Evolutionary conservation across 1,139 yeast species (phyloP), one percentile per base, ranked within the genome.

Genomic region (Geotrichum carabidarum): DNA sequence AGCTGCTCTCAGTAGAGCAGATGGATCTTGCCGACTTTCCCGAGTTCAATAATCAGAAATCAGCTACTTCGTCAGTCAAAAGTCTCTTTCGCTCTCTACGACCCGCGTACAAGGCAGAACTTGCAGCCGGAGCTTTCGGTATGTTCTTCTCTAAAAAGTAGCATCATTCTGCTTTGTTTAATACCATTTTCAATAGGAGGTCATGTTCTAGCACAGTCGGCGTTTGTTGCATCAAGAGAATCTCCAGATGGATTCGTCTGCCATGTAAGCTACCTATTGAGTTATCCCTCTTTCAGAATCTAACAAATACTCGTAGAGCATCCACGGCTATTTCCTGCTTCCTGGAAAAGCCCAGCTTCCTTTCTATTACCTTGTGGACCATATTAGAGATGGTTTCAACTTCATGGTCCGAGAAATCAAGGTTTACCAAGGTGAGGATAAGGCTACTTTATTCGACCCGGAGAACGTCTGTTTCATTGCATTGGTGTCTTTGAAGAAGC

Each of bases 181-280:
- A 35, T 45, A 18, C 37, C 44, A 15, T 44, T 35, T 7, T 15
- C 37, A 50, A 48, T 57, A 54, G 65, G 69, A 6, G 71, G 71
- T 35, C 71, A 68, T 53, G 70, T 68, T 0, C 57, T 68, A 17
- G 71, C 65, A 4, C 71, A 68, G 53, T 59, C 64, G 4, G 62
- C 63, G 1, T 57, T 59, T 14, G 70, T 64, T 5, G 71, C 68
- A 1, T 60, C 67, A 9, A 55, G 54, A 22, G 67, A 71, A 2
- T 63, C 63, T 1, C 62, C 60, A 6, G 48, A 50, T 8, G 58
- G 58, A 12, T 65, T 60, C 42, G 57, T 65, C 32, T 62, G 65
- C 50, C 66, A 64, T 48, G 60, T 58, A 54, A 46, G 60, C 55
- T n/a, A 22, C 27, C 27, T 17, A 11, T 32, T 17, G 35, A 22